phyloP scores from a whole-genome alignment of 345 rosid species.

The Sisymbrium altissimum region DNA sequence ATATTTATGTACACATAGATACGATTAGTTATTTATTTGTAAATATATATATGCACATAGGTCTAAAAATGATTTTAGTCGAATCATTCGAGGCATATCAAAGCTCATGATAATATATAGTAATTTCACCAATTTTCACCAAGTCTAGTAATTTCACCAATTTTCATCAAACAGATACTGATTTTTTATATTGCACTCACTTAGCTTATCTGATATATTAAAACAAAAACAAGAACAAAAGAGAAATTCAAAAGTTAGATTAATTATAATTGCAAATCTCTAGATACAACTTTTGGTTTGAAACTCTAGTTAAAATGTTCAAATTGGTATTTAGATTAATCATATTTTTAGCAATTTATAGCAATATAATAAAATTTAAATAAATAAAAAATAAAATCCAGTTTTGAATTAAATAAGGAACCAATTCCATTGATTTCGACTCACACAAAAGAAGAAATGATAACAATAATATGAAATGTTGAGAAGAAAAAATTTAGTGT shows the following conservation, averaged over 20 bases:
- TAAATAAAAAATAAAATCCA: no score
- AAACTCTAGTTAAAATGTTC: no score
- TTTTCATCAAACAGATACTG: background rate
- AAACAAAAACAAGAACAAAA: background rate
- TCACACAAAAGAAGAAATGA: no score
- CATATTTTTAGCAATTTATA: no score
- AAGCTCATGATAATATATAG: background rate
- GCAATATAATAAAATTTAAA: no score
- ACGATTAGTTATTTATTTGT: background rate
- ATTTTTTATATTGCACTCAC: background rate
- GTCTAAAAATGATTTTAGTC: background rate
- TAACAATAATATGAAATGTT: no score
- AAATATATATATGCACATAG: no score
- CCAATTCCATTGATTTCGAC: no score
- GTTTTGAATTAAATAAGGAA: no score
- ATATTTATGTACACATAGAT: background rate
- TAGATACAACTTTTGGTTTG: background rate
- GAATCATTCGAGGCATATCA: background rate
- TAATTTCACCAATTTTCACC: background rate
- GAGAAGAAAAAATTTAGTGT: no score
- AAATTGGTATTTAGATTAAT: no score
- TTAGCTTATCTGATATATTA: background rate
- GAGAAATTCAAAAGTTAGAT: background rate
- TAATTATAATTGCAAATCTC: background rate
- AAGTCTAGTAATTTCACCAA: background rate